Evolutionary conservation across 2,329 filamentous ascomycete species (phyloP).

Genomic region (Paecilomyces sp.): DNA sequence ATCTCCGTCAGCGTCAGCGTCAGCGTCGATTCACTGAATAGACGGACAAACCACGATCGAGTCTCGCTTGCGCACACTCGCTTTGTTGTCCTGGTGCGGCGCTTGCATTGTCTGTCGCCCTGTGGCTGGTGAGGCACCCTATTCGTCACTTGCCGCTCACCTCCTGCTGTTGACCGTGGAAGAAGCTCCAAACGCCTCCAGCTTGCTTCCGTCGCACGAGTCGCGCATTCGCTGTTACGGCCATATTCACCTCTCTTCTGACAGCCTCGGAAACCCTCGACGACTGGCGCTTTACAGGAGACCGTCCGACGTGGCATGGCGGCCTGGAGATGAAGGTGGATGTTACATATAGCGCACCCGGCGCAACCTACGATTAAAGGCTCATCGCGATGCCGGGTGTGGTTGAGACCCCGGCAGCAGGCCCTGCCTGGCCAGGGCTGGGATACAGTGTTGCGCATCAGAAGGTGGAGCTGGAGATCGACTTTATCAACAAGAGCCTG

Average conservation of each 20-base stretch:
- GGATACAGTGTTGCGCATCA: slow-evolving; percentile 66
- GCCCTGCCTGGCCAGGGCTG: slow-evolving; percentile 21
- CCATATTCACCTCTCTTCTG: neutral
- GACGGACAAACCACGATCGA: no score
- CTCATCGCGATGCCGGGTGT: slow-evolving; percentile 32
- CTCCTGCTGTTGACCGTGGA: neutral
- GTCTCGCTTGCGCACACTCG: neutral
- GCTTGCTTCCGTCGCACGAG: neutral
- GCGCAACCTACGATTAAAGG: slow-evolving; percentile 31
- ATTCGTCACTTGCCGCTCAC: neutral
- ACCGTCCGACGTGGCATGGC: neutral
- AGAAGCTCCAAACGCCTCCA: neutral
- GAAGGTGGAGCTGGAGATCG: slow-evolving; percentile 80
- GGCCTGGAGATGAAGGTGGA: slow-evolving; percentile 32
- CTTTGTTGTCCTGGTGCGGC: neutral
- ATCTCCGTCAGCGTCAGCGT: neutral
- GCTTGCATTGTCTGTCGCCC: neutral
- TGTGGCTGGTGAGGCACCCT: neutral
- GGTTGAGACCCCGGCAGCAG: slow-evolving; percentile 23
- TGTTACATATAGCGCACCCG: slow-evolving; percentile 26
- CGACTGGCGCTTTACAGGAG: neutral
- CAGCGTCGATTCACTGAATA: neutral
- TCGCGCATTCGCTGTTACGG: neutral
- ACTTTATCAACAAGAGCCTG: slow-evolving; percentile 69
- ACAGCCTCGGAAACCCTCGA: neutral